Base-by-base conservation (phyloP, 768 basidiomycete species). In the Lentinula boryana region DNA sequence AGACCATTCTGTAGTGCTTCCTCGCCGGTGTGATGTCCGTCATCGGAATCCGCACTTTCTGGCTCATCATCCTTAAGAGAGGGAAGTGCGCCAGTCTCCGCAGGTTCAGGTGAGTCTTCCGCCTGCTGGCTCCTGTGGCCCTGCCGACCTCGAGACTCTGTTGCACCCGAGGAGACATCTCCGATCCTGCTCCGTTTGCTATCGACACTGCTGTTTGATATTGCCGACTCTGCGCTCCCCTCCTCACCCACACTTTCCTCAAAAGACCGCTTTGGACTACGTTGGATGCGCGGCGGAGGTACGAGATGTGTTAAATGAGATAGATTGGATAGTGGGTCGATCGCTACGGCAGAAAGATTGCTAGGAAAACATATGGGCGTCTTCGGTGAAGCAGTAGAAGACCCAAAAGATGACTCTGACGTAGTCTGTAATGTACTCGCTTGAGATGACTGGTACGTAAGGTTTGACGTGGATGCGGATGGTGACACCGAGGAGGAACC, bases 181-280 rank as follows among this genome's bases (percentile, higher is more conserved):
- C 60, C 56, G 15, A 57, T 53, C 33, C 59, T 43, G 35, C 58
- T 46, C 21, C 59, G 62, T 35, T 65, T 63, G 27, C 54, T 60
- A 4, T 57, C 44, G 36, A 16, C 40, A 27, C 43, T 52, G 50
- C 51, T 48, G 5, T 44, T 43, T 2, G 52, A 49, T 33, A 56
- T 27, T 5, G 5, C 55, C 23, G 56, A 56, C 31, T 49, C 64
- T 43, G 50, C 12, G 71, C 75, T 58, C 68, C 63, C 48, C 67
- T 67, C 62, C 72, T 75, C 23, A 72, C 73, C 50, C 54, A 58
- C 41, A 68, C 70, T 7, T 63, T 86, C 85, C 60, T 84, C 84
- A 58, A 85, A 83, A 0, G 83, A 78, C 33, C 84, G 81, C 67
- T 86, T 85, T 21, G 84, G 84, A 23, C 81, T 82, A 31, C 79